Base-by-base conservation (phyloP, 768 basidiomycete species). In the Calocybe indica region DNA sequence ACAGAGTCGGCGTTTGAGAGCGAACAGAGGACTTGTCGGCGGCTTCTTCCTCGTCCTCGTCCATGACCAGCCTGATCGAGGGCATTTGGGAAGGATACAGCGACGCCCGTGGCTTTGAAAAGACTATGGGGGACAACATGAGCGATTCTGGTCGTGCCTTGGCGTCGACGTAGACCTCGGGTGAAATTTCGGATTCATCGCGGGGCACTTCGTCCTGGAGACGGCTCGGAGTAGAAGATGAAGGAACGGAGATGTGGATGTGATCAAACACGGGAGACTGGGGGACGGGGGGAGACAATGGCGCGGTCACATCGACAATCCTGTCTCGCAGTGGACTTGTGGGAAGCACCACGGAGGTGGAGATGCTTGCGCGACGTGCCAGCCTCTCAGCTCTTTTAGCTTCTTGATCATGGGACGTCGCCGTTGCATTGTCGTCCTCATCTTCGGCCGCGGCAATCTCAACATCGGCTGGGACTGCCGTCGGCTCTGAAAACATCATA, bases 81-180 rank as follows among this genome's bases (percentile, higher is more conserved):
- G 30, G 31, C 43, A 3, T 48, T 15, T 10, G 9, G 37, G 15
- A 43, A 43, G 6, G 48, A 42, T 10, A 49, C 37, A 15, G 28
- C 14, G 31, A 9, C n/a, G 6, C 35, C 41, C 5, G 10, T 3
- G 43, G 46, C 11, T 48, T 40, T 4, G 49, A 43, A 30, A 50
- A 54, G 14, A 54, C 46, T n/a, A 54, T 39, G 1, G 53, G 53
- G n/a, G 53, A 54, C 28, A 50, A 22, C 13, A 49, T 31, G 3
- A 31, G 46, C 22, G 52, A 49, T 13, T 49, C 22, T 5, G 40
- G 40, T 41, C 40, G 47, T 6, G 28, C 28, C 9, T 29, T 37
- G 32, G 34, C n/a, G 33, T 30, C 40, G 29, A 42, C 28, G 34
- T 31, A 40, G 11, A 12, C 28, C 8, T 38, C 36, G 5, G 37